Evolutionary conservation across 2,329 filamentous ascomycete genomes (phyloP).

Genomic region (Ceratocystis smalleyi): DNA sequence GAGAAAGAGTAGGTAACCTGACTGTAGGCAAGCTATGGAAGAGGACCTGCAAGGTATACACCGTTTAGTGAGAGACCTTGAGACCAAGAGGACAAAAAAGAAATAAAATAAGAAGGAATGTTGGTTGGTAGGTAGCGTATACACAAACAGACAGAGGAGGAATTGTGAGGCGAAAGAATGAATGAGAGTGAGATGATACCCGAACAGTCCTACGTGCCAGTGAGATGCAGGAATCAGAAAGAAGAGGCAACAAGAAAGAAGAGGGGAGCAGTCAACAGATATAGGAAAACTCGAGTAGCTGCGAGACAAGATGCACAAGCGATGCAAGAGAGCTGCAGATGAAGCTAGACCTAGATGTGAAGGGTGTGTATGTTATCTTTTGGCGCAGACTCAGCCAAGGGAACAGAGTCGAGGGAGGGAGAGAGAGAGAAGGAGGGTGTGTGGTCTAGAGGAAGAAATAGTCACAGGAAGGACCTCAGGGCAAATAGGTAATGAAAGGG

Average conservation of each 20-base stretch:
- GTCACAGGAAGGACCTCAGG: neutral
- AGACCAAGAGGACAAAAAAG: neutral
- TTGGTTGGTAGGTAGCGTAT: neutral
- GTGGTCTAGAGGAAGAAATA: neutral
- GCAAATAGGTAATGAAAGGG: neutral
- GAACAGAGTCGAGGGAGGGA: neutral
- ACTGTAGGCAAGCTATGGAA: neutral
- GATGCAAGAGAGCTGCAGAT: neutral
- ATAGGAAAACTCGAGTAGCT: slow-evolving; percentile 7
- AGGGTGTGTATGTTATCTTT: neutral
- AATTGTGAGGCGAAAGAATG: slow-evolving; percentile 10
- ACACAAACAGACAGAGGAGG: neutral
- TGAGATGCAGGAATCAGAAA: slow-evolving; percentile 9
- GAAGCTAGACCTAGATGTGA: neutral
- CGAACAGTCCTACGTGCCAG: slow-evolving; percentile 11
- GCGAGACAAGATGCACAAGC: neutral
- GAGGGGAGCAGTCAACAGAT: slow-evolving; percentile 9
- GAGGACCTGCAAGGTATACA: neutral
- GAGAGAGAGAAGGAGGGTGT: neutral
- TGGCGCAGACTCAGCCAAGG: neutral
- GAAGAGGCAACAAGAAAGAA: neutral
- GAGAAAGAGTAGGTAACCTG: neutral
- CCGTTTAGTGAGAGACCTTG: neutral
- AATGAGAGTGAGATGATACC: slow-evolving; percentile 10
- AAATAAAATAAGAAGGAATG: slow-evolving; percentile 9